Evolutionary conservation across 495 filamentous ascomycete genomes (phyloP).

Genomic region (Neurospora sp.): DNA sequence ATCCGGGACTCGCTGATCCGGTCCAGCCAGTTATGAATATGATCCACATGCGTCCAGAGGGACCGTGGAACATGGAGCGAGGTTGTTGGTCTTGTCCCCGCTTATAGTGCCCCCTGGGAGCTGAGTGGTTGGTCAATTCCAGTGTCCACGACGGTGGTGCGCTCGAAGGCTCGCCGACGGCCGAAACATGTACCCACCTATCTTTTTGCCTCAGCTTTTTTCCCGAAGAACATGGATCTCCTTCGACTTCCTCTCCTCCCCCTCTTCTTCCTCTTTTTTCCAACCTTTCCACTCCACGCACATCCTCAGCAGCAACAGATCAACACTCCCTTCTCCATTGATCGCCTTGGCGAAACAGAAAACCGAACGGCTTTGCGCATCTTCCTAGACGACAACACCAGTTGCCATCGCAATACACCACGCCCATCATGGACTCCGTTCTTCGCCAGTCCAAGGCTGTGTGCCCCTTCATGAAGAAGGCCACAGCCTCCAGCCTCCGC

Average conservation of each 20-base stretch:
- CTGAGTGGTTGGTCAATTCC: neutral
- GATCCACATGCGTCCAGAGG: neutral
- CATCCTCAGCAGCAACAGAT: neutral
- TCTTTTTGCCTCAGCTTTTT: neutral
- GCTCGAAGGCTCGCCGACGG: neutral
- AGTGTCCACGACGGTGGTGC: neutral
- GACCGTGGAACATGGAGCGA: neutral
- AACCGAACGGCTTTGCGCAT: neutral
- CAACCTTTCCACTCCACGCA: neutral
- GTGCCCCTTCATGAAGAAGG: slow-evolving; percentile 95
- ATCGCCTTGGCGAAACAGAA: neutral
- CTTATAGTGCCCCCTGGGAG: neutral
- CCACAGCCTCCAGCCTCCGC: slow-evolving; percentile 79
- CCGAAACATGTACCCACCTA: neutral
- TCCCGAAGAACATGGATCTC: neutral
- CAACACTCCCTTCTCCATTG: neutral
- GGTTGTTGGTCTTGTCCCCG: neutral
- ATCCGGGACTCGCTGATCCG: neutral
- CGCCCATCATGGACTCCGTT: slow-evolving; percentile 70
- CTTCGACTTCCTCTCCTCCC: neutral
- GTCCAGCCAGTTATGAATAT: neutral
- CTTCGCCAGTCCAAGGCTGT: slow-evolving; percentile 88
- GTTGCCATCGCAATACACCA: neutral
- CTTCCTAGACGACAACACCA: neutral
- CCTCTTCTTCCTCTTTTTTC: neutral